These are phyloP conservation scores for Talaromyces sp. DNA, from an alignment of 2,329 filamentous ascomycete genomes.

Conservation along the genomic window DNA sequence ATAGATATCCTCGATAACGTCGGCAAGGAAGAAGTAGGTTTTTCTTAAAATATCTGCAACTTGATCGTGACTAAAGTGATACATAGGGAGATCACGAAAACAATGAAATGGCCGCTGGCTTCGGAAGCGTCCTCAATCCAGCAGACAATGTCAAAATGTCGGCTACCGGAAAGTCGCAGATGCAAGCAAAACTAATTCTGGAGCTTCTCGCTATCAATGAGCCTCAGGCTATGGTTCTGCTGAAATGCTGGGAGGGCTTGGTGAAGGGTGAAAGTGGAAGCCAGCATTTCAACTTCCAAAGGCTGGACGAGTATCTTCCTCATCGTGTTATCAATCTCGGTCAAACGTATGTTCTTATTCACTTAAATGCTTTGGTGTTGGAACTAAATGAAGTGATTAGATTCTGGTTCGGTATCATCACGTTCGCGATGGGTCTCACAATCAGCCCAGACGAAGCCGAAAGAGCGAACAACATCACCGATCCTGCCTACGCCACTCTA, in stretches of 20 bases:
- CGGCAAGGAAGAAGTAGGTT: neutral
- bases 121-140: constrained; percentile 22
- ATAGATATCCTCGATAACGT: neutral
- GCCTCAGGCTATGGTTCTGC: neutral
- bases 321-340: constrained; percentile 28
- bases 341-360: constrained; percentile 24
- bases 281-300: constrained; percentile 20
- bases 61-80: constrained; percentile 15
- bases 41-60: neutral
- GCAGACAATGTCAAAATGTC: constrained; percentile 4
- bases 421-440: constrained; percentile 6
- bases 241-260: constrained; percentile 3
- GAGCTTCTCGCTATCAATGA: neutral
- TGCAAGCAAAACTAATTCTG: constrained; percentile 3
- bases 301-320: constrained; percentile 29
- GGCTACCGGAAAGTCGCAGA: neutral
- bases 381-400: neutral
- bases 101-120: constrained; percentile 22
- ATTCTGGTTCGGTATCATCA: constrained; percentile 7
- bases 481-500: constrained; percentile 29
- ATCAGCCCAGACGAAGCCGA: neutral
- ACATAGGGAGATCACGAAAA: constrained; percentile 30
- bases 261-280: neutral
- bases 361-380: neutral
- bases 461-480: constrained; percentile 20